phyloP scores from a whole-genome alignment of 805 yeast genomes.

The Metschnikowia baotianmanensis region DNA sequence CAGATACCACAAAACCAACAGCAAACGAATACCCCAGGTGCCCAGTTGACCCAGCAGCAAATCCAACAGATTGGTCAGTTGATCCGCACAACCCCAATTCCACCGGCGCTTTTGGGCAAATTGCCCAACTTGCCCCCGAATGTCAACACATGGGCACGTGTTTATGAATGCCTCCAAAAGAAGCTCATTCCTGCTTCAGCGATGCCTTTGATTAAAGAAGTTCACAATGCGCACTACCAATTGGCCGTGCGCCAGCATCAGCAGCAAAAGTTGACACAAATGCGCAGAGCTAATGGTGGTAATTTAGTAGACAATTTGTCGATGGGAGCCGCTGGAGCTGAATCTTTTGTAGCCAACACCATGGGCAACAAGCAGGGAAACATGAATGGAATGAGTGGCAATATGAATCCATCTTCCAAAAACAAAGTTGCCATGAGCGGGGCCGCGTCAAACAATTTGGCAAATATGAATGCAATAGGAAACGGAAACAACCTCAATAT shows the following conservation, averaged over 20 bases:
- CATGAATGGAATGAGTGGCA: constrained; percentile 2
- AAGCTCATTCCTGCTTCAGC: constrained; percentile 58
- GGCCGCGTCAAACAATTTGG: constrained; percentile 6
- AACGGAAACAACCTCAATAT: no score
- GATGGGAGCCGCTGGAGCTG: not conserved
- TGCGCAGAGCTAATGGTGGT: constrained; percentile 14
- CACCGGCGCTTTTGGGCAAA: constrained; percentile 58
- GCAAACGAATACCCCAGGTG: constrained; percentile 10
- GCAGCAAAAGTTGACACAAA: constrained; percentile 33
- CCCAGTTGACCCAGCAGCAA: constrained; percentile 27
- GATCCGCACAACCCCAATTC: constrained; percentile 69
- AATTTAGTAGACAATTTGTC: not conserved
- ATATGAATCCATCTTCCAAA: not conserved
- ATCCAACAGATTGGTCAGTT: constrained; percentile 39
- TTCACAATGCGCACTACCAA: constrained; percentile 66
- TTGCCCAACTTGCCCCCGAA: constrained; percentile 78
- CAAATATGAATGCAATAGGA: not conserved
- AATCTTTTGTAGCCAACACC: constrained; percentile 4
- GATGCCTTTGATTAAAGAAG: constrained; percentile 58
- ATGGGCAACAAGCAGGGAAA: constrained; percentile 10
- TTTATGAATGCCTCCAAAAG: constrained; percentile 59
- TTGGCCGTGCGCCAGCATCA: constrained; percentile 51
- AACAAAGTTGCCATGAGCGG: constrained; percentile 5
- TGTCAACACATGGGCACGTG: constrained; percentile 78
- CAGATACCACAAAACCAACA: constrained; percentile 7